Evolutionary conservation across 2,329 filamentous ascomycete species (phyloP).

Genomic region (Colletotrichum tanaceti): DNA sequence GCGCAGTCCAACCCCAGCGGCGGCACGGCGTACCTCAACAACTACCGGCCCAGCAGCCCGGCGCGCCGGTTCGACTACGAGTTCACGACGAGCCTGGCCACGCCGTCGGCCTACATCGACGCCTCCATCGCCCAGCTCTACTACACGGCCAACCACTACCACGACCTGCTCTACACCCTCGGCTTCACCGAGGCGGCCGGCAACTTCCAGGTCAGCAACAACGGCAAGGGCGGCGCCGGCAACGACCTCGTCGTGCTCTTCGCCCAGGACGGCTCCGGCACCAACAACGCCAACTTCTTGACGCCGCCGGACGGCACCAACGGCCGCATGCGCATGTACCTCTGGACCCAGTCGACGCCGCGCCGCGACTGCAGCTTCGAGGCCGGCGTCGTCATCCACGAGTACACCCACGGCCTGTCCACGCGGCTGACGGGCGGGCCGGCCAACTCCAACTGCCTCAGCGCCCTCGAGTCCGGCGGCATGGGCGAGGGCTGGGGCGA

Average conservation of each 20-base stretch:
- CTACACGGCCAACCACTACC: constrained; percentile 66
- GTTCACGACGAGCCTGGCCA: constrained; percentile 48
- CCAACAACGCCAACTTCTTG: constrained; percentile 65
- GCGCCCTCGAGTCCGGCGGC: constrained; percentile 60
- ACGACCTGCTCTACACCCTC: constrained; percentile 64
- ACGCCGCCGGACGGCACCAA: constrained; percentile 59
- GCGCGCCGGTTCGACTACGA: constrained; percentile 56
- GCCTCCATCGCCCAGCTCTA: constrained; percentile 66
- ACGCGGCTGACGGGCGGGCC: constrained; percentile 70
- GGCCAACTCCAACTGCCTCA: constrained; percentile 62
- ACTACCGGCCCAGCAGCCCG: constrained; percentile 55
- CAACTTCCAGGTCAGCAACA: constrained; percentile 66
- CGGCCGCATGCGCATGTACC: constrained; percentile 65
- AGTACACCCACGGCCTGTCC: constrained; percentile 67
- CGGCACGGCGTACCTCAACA: constrained; percentile 44
- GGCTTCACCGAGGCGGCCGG: constrained; percentile 66
- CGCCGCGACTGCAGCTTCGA: constrained; percentile 68
- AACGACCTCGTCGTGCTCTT: constrained; percentile 63
- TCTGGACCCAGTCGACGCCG: constrained; percentile 63
- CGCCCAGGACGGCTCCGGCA: constrained; percentile 60
- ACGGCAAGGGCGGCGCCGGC: constrained; percentile 58
- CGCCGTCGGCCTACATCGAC: constrained; percentile 55
- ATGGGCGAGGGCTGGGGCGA: constrained; percentile 71
- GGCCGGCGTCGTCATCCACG: constrained; percentile 69
- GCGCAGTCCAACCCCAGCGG: constrained; percentile 61